A percentile compares a stretch with the other conserved stretches of the same genome.
Evolutionary conservation across 208 protist species (phyloP).

Genomic region (Kentomonas sorsogonicus): DNA sequence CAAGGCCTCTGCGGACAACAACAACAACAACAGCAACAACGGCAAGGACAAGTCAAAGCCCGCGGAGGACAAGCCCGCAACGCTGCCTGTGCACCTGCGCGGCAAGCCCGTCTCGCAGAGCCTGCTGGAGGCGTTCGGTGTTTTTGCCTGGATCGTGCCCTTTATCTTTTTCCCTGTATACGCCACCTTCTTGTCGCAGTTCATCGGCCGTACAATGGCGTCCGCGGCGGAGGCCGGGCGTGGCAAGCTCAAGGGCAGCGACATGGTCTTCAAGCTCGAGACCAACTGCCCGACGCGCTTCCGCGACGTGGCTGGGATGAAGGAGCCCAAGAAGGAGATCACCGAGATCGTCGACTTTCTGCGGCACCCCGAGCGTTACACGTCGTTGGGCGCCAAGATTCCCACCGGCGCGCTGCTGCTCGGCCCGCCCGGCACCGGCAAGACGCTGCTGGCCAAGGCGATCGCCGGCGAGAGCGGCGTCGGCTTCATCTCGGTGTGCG

Average conservation of each 20-base stretch:
- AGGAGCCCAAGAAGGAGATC: constrained; percentile 96
- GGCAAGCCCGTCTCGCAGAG: constrained; percentile 51
- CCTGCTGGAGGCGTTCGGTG: constrained; percentile 51
- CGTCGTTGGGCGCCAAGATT: constrained; percentile 72
- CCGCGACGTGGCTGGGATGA: constrained; percentile 87
- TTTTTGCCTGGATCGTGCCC: constrained; percentile 72
- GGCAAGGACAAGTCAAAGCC: not conserved
- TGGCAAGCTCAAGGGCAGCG: constrained; percentile 43
- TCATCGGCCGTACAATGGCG: constrained; percentile 51
- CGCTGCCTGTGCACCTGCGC: constrained; percentile 36
- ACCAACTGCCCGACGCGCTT: constrained; percentile 52
- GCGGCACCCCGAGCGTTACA: constrained; percentile 74
- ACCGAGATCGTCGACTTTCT: constrained; percentile 97
- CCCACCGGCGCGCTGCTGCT: constrained; percentile 83
- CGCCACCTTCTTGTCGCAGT: constrained; percentile 66
- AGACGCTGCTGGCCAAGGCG: constrained; percentile 93
- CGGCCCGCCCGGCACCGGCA: constrained; percentile 92
- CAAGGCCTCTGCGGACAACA: no score
- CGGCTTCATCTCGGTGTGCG: constrained; percentile 90
- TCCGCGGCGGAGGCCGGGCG: constrained; percentile 43
- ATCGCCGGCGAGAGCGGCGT: constrained; percentile 89
- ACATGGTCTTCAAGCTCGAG: constrained; percentile 71
- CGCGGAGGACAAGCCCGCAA: constrained; percentile 17
- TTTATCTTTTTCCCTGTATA: constrained; percentile 83
- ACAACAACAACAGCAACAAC: no score